Percentiles rank a stretch among this genome's conserved stretches.
Evolutionary conservation across 257 asterid genomes (phyloP).

Genomic region (Cruciata laevipes): DNA sequence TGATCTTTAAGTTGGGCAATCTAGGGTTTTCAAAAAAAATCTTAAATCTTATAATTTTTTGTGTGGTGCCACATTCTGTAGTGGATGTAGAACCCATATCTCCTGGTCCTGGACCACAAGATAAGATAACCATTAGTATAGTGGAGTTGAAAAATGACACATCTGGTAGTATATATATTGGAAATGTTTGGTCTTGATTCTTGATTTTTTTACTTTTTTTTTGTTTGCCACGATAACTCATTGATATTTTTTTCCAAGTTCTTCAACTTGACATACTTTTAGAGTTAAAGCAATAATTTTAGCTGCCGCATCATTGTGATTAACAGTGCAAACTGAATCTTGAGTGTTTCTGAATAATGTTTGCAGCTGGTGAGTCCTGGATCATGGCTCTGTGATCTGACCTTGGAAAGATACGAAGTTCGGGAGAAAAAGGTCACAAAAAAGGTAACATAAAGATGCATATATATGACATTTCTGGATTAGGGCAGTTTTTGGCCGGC

Average conservation of each 20-base stretch:
- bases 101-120: not conserved
- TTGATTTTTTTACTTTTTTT: not conserved
- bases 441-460: constrained; percentile 27
- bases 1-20: not conserved
- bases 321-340: not conserved
- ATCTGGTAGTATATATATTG: not conserved
- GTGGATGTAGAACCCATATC: not conserved
- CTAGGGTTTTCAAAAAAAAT: not conserved
- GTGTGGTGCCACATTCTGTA: not conserved
- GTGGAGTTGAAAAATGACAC: not conserved
- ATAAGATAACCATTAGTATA: not conserved
- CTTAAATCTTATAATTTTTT: no score
- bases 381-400: constrained; percentile 42
- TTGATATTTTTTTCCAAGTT: not conserved
- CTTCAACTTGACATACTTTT: not conserved
- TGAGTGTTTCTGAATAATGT: not conserved
- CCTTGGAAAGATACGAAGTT: constrained; percentile 44
- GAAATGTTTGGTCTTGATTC: constrained; percentile 3
- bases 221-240: not conserved
- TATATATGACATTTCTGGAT: not conserved
- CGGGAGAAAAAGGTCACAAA: constrained; percentile 46
- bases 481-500: not conserved
- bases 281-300: not conserved
- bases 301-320: not conserved
- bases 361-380: constrained; percentile 45